Evolutionary conservation across 1,139 yeast species (phyloP).

Genomic region (Kodamaea sp.): DNA sequence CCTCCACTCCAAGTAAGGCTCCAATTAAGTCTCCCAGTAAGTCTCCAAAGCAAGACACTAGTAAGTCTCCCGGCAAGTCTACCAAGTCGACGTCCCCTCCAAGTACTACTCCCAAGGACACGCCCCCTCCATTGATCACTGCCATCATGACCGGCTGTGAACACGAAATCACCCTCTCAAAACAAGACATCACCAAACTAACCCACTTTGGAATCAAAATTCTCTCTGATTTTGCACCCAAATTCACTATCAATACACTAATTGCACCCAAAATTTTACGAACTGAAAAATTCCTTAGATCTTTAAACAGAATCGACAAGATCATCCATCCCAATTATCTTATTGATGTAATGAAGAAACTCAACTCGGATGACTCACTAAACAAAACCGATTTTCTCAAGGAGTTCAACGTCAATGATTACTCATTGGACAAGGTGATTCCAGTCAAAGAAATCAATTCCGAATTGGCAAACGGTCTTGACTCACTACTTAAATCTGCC

Average conservation of each 20-base stretch:
- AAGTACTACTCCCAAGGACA: too few species aligned
- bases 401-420: slow-evolving; percentile 29
- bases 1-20: too few species aligned
- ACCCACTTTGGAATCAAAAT: slow-evolving; percentile 40
- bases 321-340: slow-evolving; percentile 50
- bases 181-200: slow-evolving; percentile 31
- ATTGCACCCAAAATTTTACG: slow-evolving; percentile 78
- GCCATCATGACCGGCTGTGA: slow-evolving; percentile 69
- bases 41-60: too few species aligned
- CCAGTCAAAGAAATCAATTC: slow-evolving; percentile 26
- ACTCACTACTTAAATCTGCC: slow-evolving; percentile 20
- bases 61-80: too few species aligned
- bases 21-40: too few species aligned
- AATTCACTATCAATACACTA: slow-evolving; percentile 38
- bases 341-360: slow-evolving; percentile 34
- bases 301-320: slow-evolving; percentile 32
- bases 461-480: slow-evolving; percentile 30
- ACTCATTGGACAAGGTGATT: slow-evolving; percentile 34
- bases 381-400: slow-evolving; percentile 14
- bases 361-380: slow-evolving; percentile 9
- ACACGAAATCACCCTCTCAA: slow-evolving; percentile 32
- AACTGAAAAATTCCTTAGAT: slow-evolving; percentile 75
- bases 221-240: slow-evolving; percentile 29
- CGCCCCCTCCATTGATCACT: slow-evolving; percentile 18
- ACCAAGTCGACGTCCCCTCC: too few species aligned